A percentile compares a stretch with the other conserved stretches of the same genome.
phyloP scores from a whole-genome alignment of 352 stramenopile species.

The Pythium aquatile region DNA sequence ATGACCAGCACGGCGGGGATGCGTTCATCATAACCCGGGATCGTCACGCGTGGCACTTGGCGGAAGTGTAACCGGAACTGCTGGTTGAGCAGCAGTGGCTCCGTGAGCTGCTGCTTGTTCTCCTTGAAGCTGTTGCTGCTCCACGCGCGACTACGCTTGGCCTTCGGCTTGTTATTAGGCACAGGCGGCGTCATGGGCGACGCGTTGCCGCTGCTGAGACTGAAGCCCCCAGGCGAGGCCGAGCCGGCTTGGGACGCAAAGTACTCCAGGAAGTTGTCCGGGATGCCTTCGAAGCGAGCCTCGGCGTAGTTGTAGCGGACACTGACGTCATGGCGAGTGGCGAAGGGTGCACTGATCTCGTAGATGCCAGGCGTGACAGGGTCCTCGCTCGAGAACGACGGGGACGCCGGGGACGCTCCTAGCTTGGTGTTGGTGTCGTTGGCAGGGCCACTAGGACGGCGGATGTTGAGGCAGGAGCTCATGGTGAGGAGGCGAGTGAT shows the following conservation, averaged over 20 bases:
- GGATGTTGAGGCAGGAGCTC: constrained; percentile 52
- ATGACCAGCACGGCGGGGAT: constrained; percentile 86
- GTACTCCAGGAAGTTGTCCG: constrained; percentile 78
- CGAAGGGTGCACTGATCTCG: constrained; percentile 76
- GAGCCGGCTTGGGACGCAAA: constrained; percentile 33
- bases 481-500: constrained; percentile 16
- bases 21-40: constrained; percentile 70
- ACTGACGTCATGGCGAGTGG: constrained; percentile 79
- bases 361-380: constrained; percentile 32
- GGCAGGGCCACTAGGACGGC: constrained; percentile 31
- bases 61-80: constrained; percentile 82
- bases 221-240: not conserved
- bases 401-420: constrained; percentile 30
- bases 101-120: constrained; percentile 23
- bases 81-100: constrained; percentile 73
- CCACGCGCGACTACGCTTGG: constrained; percentile 30
- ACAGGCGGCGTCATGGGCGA: constrained; percentile 34
- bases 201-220: constrained; percentile 8
- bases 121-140: constrained; percentile 28
- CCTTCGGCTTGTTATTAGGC: constrained; percentile 21
- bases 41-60: constrained; percentile 60
- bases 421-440: constrained; percentile 25
- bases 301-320: constrained; percentile 87
- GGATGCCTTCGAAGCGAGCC: constrained; percentile 83
- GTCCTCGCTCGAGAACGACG: constrained; percentile 36